phyloP scores from a whole-genome alignment of 2,329 filamentous ascomycete genomes.

The Penicillium italicum region DNA sequence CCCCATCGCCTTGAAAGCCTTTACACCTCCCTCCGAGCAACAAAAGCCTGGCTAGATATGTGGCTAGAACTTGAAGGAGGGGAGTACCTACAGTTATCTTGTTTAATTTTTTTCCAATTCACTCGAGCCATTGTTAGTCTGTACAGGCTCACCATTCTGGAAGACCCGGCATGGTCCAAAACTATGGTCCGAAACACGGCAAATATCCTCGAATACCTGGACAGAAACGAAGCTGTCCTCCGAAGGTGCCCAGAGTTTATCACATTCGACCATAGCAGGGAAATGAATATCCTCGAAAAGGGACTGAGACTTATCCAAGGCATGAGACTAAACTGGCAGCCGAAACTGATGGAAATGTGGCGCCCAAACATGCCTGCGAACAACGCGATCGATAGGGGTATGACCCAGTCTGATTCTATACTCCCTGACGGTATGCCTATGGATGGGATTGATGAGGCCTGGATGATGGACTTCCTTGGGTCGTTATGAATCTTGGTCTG shows the following conservation, averaged over 20 bases:
- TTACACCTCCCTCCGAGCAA: conserved; percentile 19
- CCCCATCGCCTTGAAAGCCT: conserved; percentile 23
- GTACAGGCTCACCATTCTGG: conserved; percentile 23
- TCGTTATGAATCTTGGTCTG: conserved; percentile 9
- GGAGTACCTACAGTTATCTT: conserved; percentile 17
- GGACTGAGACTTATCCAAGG: conserved; percentile 16
- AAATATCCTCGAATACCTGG: conserved; percentile 24
- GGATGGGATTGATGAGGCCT: conserved; percentile 20
- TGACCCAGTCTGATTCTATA: conserved; percentile 4
- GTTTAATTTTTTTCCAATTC: conserved; percentile 26
- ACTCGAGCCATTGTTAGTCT: conserved; percentile 19
- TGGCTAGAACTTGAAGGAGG: conserved; percentile 14
- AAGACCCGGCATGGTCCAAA: conserved; percentile 29
- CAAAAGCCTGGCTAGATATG: conserved; percentile 22
- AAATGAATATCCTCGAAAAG: conserved; percentile 19
- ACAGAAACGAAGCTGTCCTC: conserved; percentile 14
- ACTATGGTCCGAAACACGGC: conserved; percentile 25
- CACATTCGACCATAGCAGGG: neutral
- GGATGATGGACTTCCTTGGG: conserved; percentile 25
- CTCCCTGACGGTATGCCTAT: conserved; percentile 13
- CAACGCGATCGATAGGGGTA: conserved; percentile 1
- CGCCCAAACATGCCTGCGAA: conserved; percentile 7
- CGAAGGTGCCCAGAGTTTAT: conserved; percentile 8
- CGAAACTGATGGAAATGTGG: conserved; percentile 22
- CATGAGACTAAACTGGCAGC: conserved; percentile 21